phyloP scores from a whole-genome alignment of 2,329 filamentous ascomycete species.

The Taxawa tesnikishii region DNA sequence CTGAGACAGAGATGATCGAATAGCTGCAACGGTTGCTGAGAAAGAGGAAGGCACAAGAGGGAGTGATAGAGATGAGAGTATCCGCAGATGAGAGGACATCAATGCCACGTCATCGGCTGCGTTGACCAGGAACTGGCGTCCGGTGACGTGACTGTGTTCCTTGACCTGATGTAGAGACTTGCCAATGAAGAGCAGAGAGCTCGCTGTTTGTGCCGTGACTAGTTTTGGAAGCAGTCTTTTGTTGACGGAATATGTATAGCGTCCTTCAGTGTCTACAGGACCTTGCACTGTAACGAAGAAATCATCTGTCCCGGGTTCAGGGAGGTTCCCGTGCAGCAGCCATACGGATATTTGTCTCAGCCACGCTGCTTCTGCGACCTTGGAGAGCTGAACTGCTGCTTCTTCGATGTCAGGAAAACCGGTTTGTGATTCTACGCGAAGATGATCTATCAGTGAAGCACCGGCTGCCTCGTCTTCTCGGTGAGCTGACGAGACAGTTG shows the following conservation, averaged over 20 bases:
- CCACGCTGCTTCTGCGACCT: slow-evolving; percentile 78
- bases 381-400: slow-evolving; percentile 60
- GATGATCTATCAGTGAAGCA: slow-evolving; percentile 61
- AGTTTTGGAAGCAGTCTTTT: slow-evolving; percentile 61
- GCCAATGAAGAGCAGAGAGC: slow-evolving; percentile 82
- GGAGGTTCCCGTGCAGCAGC: slow-evolving; percentile 78
- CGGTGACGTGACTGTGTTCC: slow-evolving; percentile 3
- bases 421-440: slow-evolving; percentile 68
- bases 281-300: slow-evolving; percentile 58
- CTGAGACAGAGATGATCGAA: slow-evolving; percentile 70
- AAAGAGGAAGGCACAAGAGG: slow-evolving; percentile 64
- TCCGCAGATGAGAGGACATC: slow-evolving; percentile 54
- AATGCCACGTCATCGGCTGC: slow-evolving; percentile 42
- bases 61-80: slow-evolving; percentile 55
- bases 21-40: slow-evolving; percentile 58
- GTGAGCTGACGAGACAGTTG: slow-evolving; percentile 5
- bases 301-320: slow-evolving; percentile 64
- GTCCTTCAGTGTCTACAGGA: slow-evolving; percentile 12
- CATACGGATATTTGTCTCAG: slow-evolving; percentile 80
- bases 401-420: slow-evolving; percentile 80
- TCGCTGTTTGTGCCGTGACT: slow-evolving; percentile 59
- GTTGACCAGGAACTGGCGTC: slow-evolving; percentile 2
- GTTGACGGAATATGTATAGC: slow-evolving; percentile 41
- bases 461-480: slow-evolving; percentile 13
- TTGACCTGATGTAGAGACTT: slow-evolving; percentile 72